Evolutionary conservation across 768 basidiomycete genomes (phyloP), one percentile per base, ranked within the genome.

Genomic region (Cystofilobasidium ferigula): DNA sequence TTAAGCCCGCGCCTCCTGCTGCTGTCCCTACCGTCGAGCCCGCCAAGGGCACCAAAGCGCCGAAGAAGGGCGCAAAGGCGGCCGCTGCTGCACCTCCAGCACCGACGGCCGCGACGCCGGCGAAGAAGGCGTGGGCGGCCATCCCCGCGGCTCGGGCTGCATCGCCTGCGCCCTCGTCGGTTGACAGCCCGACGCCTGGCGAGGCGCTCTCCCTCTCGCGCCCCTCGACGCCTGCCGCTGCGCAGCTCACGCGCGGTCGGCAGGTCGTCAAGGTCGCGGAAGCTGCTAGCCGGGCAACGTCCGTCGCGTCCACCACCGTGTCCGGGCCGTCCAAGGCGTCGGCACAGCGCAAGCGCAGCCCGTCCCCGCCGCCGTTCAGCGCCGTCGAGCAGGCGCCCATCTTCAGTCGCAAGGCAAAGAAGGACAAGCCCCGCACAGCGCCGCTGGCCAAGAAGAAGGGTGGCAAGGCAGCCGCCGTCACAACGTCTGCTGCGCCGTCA

Each of bases 311-410:
- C 36, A 34, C 45, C 22, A n/a, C 22, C n/a, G 18, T 35, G 18
- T 57, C 40, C 14, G 22, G 13, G 35, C 35, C 45, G 35, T 32
- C 36, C 26, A 51, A 63, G 38, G 35, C 53, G 18, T 73, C 74
- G 86, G 82, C 74, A 79, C 79, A 47, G 78, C 79, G 76, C 75
- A 40, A 74, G 71, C 36, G 71, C 69, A 51, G 72, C 72, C 35
- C 81, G 79, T 57, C 77, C 75, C 38, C 57, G 32, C 26, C 53
- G 16, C 35, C 38, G 0, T 40, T 61, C 57, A 42, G 14, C 24
- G 28, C 54, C 24, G 64, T 64, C 42, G 64, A 64, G 47, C 70
- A 71, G 36, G 62, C 63, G 14, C 64, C 70, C 20, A n/a, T 71
- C 30, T 16, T 67, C 22, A 65, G 70, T 32, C 63, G 58, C 28